Percentiles rank a stretch among this genome's conserved stretches.
phyloP scores from a whole-genome alignment of 345 rosid species.

The Salix exigua region DNA sequence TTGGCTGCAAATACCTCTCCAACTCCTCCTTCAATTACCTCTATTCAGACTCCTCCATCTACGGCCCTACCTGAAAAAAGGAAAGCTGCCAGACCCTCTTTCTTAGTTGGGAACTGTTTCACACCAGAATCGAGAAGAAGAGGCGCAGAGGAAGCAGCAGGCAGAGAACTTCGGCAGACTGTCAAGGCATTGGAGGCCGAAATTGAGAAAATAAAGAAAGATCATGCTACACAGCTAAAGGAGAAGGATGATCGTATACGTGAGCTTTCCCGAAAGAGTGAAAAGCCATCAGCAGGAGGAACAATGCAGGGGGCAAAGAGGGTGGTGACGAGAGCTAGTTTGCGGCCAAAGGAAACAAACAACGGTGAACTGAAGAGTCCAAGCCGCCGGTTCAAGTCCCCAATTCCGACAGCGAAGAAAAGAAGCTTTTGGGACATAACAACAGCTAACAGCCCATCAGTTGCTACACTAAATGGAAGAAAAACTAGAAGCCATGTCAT shows the following conservation, averaged over 20 bases:
- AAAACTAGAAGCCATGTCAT: slow-evolving; percentile 69
- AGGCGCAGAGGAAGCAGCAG: slow-evolving; percentile 42
- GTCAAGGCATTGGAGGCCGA: slow-evolving; percentile 68
- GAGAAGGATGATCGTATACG: slow-evolving; percentile 65
- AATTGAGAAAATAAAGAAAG: slow-evolving; percentile 75
- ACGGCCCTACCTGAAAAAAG: slow-evolving; percentile 54
- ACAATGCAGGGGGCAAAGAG: slow-evolving; percentile 40
- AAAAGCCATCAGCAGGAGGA: slow-evolving; percentile 34
- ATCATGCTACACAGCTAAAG: slow-evolving; percentile 59
- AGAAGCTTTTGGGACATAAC: slow-evolving; percentile 92
- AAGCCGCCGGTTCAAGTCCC: slow-evolving; percentile 72
- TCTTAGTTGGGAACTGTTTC: slow-evolving; percentile 66
- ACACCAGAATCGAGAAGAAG: slow-evolving; percentile 62
- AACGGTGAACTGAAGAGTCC: slow-evolving; percentile 66
- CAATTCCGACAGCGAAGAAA: slow-evolving; percentile 65
- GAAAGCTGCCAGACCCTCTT: slow-evolving; percentile 55
- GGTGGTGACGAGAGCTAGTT: slow-evolving; percentile 54
- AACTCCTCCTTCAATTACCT: slow-evolving; percentile 70
- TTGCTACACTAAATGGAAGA: slow-evolving; percentile 48
- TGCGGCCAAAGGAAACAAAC: slow-evolving; percentile 53
- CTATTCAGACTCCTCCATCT: slow-evolving; percentile 73
- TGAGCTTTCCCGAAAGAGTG: slow-evolving; percentile 49
- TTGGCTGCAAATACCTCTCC: slow-evolving; percentile 62
- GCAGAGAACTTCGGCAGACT: slow-evolving; percentile 55
- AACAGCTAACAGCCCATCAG: slow-evolving; percentile 66